Conservation (phyloP, 768 basidiomycete genomes). For the Leccinum disarticulatum region DNA sequence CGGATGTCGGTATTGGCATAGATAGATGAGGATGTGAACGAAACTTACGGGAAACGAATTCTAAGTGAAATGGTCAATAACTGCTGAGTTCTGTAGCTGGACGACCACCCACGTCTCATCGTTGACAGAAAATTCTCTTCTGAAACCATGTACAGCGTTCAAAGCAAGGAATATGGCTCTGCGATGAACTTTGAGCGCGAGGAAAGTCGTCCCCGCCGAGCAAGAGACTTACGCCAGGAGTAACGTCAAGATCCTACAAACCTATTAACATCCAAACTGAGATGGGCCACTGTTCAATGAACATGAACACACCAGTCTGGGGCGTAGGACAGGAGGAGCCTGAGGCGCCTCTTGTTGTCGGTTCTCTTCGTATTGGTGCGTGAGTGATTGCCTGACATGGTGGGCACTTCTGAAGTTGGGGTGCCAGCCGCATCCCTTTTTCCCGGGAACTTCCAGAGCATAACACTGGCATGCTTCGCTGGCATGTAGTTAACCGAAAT, state of each 20-base stretch:
- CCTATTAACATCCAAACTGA: neutral
- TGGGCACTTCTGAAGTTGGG: neutral
- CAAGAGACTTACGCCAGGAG: constrained; percentile 52
- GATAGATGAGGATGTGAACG: neutral
- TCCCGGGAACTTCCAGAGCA: neutral
- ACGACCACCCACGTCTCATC: constrained; percentile 61
- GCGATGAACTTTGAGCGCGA: constrained; percentile 1
- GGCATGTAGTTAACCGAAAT: neutral
- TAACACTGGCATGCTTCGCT: neutral
- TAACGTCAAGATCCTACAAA: constrained; percentile 64
- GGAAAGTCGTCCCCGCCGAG: neutral
- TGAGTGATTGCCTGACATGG: constrained; percentile 19
- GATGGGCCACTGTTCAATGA: neutral
- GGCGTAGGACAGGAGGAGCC: constrained; percentile 61
- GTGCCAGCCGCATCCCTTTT: neutral
- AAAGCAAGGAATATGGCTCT: constrained; percentile 65
- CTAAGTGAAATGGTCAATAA: constrained; percentile 15
- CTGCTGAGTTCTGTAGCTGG: neutral
- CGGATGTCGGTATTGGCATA: constrained; percentile 7
- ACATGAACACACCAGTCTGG: constrained; percentile 68
- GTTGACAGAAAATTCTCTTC: constrained; percentile 72
- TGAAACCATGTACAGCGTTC: constrained; percentile 67
- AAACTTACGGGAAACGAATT: constrained; percentile 27
- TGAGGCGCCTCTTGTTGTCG: constrained; percentile 32
- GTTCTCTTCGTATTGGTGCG: constrained; percentile 16